phyloP scores from a whole-genome alignment of 345 rosid species.

The Melaleuca quinquenervia region DNA sequence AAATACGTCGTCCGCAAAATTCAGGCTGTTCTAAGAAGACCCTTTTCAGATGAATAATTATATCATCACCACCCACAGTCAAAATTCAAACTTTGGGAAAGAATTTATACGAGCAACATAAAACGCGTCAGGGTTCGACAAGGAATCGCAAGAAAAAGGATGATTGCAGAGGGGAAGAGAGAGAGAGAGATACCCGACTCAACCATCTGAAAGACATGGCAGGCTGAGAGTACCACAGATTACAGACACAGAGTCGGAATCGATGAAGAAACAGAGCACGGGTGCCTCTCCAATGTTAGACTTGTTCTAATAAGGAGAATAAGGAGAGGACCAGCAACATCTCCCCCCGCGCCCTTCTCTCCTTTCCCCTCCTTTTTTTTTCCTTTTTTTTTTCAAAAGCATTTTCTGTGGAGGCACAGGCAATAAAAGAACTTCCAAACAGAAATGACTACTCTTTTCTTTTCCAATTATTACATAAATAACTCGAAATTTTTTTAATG shows the following conservation, averaged over 20 bases:
- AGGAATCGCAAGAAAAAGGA: neutral
- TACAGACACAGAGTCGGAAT: neutral
- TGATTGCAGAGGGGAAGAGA: neutral
- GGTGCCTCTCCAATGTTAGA: neutral
- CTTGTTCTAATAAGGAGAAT: neutral
- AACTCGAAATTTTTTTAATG: no score
- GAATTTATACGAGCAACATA: neutral
- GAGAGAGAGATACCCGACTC: constrained; percentile 22
- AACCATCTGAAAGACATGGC: constrained; percentile 53
- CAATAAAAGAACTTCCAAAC: neutral
- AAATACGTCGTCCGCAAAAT: neutral
- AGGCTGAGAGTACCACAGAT: neutral
- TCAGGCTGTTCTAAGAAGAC: neutral
- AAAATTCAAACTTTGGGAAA: neutral
- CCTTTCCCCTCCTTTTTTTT: neutral
- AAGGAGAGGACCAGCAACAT: neutral
- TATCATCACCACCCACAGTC: neutral
- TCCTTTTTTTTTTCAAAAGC: neutral
- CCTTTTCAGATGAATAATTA: neutral
- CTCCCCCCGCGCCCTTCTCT: no score
- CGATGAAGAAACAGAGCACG: neutral
- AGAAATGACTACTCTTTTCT: neutral
- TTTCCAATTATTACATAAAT: no score
- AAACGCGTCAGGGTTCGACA: neutral
- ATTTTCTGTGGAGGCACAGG: neutral